Evolutionary conservation across 2,329 filamentous ascomycete species (phyloP).

Genomic region (Diaporthe amygdali): DNA sequence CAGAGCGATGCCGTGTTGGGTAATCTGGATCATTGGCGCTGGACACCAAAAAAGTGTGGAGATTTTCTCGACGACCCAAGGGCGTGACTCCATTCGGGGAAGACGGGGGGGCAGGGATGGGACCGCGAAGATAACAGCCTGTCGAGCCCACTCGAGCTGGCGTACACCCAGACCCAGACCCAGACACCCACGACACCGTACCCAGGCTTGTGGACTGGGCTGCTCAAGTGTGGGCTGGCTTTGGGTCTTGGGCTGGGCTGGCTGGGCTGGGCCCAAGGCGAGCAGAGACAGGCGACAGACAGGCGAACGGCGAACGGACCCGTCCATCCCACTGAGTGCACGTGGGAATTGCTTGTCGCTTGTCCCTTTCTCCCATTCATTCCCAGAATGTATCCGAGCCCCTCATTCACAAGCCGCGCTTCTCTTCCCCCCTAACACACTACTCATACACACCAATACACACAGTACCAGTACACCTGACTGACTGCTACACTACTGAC

Average conservation of each 20-base stretch:
- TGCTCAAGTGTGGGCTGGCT: not conserved
- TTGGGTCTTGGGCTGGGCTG: too few species aligned
- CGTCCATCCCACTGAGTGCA: not conserved
- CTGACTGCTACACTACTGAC: not conserved
- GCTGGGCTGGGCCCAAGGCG: too few species aligned
- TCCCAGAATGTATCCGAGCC: not conserved
- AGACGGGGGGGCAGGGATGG: constrained; percentile 7
- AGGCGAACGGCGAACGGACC: not conserved
- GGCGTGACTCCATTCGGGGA: constrained; percentile 4
- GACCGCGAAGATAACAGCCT: not conserved
- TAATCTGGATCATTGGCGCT: constrained; percentile 19
- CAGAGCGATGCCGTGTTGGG: constrained; percentile 21
- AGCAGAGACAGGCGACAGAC: not conserved
- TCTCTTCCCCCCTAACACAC: not conserved
- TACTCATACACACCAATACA: not conserved
- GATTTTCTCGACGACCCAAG: not conserved
- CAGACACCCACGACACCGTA: too few species aligned
- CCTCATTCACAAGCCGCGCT: not conserved
- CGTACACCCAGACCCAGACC: not conserved
- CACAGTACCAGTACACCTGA: too few species aligned
- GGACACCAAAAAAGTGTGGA: not conserved
- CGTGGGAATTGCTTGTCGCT: constrained; percentile 15
- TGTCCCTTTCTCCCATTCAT: not conserved
- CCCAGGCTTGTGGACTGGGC: too few species aligned
- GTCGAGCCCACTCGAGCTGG: not conserved